Base-by-base conservation (phyloP, 208 protist genomes). In the Crithidia brevicula region DNA sequence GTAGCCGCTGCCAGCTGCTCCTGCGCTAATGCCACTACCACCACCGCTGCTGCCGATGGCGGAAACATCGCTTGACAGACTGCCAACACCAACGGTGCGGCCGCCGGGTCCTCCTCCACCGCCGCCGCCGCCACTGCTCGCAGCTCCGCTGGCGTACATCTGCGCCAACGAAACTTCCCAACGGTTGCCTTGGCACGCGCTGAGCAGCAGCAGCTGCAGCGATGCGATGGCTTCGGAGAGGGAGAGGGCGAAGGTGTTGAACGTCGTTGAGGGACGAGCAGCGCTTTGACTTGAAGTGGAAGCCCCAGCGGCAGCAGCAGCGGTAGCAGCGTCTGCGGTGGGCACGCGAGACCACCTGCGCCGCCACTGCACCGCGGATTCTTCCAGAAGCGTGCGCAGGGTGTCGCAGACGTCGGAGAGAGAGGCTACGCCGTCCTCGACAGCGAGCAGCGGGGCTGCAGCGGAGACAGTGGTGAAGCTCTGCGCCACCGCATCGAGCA, bases 131-230 rank as follows among this genome's bases (percentile, higher is more conserved):
- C 42, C 42, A 15, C 22, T 18, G 27, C 58, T 43, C 15, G 43
- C 43, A n/a, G 28, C 13, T 6, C 52, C 45, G 42, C 54, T 45
- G n/a, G 45, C 34, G 38, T 65, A 54, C 62, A 76, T 64, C 36
- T 70, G 54, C 16, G 62, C 50, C 18, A 76, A 62, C 15, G 62
- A 61, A 53, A 61, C 62, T 33, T 76, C 70, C 70, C 70, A 76
- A 11, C 70, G 53, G 33, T 45, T 72, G 52, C 69, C 68, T 50
- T 87, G 73, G 47, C 84, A 88, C 15, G 84, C 74, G 59, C 88
- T 82, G n/a, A 93, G 82, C 11, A 91, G 73, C 42, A 91, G 69
- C 27, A 93, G 69, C 50, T 93, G 88, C 57, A 93, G 65, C n/a
- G 79, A 79, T 22, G 82, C 81, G 47, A 89, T 79, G 20, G 84